Percentiles rank a stretch among this genome's conserved stretches.
These are phyloP conservation scores for Phycomyces nitens DNA, from an alignment of 192 early-diverging fungal genomes.

Conservation along the genomic window DNA sequence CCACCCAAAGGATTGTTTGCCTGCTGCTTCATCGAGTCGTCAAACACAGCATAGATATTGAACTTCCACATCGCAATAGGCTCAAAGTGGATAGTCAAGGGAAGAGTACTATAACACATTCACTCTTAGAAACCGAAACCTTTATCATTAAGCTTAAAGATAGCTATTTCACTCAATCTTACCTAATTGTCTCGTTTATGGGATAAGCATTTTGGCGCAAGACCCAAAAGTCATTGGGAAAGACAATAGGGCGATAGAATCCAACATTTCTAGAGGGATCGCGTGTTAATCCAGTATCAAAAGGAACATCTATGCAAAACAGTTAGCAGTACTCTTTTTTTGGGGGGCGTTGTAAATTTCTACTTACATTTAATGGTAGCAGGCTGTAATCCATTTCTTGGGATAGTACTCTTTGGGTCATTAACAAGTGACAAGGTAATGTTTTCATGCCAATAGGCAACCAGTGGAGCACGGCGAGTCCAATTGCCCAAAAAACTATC, in stretches of 20 bases:
- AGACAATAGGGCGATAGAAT: slow-evolving; percentile 67
- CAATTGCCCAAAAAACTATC: slow-evolving; percentile 19
- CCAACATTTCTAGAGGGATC: slow-evolving; percentile 39
- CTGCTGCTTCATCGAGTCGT: slow-evolving; percentile 63
- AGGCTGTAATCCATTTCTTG: slow-evolving; percentile 46
- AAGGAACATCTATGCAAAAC: slow-evolving; percentile 30
- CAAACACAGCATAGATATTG: slow-evolving; percentile 52
- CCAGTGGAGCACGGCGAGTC: slow-evolving; percentile 38
- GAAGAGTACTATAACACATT: slow-evolving; percentile 47
- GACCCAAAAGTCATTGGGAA: slow-evolving; percentile 82
- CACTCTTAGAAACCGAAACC: too few species aligned
- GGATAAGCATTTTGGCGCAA: slow-evolving; percentile 59
- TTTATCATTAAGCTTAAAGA: neutral
- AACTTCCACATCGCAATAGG: slow-evolving; percentile 73
- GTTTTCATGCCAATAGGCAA: slow-evolving; percentile 81
- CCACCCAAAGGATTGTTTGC: slow-evolving; percentile 52
- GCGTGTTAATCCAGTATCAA: slow-evolving; percentile 35
- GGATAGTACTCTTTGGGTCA: slow-evolving; percentile 41
- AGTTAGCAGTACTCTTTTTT: neutral
- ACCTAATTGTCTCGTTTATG: slow-evolving; percentile 76
- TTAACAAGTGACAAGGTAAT: slow-evolving; percentile 63
- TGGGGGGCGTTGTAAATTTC: too few species aligned
- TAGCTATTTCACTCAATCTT: slow-evolving; percentile 3
- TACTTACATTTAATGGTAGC: slow-evolving; percentile 48
- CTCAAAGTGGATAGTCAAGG: slow-evolving; percentile 60